Conservation (phyloP, 2,329 filamentous ascomycete genomes). For the Cladosporium sp. region DNA sequence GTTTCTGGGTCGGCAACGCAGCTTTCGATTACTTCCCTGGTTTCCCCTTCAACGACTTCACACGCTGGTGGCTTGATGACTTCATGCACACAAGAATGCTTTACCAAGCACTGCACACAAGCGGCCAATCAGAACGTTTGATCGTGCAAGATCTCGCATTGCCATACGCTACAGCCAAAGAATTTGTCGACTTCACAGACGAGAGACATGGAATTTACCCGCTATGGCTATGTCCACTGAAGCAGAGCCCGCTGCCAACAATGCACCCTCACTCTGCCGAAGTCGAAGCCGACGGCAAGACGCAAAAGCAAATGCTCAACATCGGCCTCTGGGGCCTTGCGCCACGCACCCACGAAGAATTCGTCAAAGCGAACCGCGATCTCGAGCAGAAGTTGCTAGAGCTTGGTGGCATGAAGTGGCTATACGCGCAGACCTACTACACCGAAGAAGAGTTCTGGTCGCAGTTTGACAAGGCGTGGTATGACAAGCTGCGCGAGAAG, state of each 20-base stretch:
- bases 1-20: constrained; percentile 65
- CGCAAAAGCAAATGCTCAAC: constrained; percentile 50
- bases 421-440: constrained; percentile 86
- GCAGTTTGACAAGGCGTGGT: constrained; percentile 61
- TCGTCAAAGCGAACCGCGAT: constrained; percentile 67
- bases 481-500: constrained; percentile 62
- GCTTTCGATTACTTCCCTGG: constrained; percentile 64
- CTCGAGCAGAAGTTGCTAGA: constrained; percentile 69
- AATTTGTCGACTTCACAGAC: constrained; percentile 47
- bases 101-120: constrained; percentile 65
- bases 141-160: constrained; percentile 64
- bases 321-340: constrained; percentile 67
- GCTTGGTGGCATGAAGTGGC: constrained; percentile 79
- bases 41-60: constrained; percentile 63
- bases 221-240: constrained; percentile 51
- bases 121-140: constrained; percentile 59
- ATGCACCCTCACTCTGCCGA: constrained; percentile 37
- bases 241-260: constrained; percentile 29
- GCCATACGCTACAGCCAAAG: constrained; percentile 44
- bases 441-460: constrained; percentile 69
- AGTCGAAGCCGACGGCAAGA: constrained; percentile 26
- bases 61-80: constrained; percentile 60
- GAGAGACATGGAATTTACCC: constrained; percentile 46
- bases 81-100: constrained; percentile 65
- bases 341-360: constrained; percentile 56